Evolutionary conservation across 371 early-diverging fungal genomes (phyloP), one percentile per base, ranked within the genome.

Genomic region (Mortierella sp.): DNA sequence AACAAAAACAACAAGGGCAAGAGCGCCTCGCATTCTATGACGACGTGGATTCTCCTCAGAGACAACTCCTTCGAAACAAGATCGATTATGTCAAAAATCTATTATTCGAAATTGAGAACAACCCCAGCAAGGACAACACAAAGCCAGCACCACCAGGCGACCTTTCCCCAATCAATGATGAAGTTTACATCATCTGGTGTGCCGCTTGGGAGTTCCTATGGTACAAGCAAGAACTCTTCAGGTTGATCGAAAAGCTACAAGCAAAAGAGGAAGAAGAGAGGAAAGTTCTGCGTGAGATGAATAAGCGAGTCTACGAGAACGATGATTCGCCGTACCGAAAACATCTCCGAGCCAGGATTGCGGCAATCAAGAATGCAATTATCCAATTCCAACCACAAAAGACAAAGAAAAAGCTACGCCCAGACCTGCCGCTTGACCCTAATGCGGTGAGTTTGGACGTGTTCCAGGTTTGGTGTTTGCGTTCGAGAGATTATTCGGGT

Each of bases 391-490:
- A 55, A 0, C 58, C 32, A 4, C 58, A 8, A 23, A 31, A 34
- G 35, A 23, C 2, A 0, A 13, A 1, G 15, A 22, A 9, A 17
- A 34, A 57, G 32, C 2, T 8, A 34, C 12, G 31, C 13, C 37
- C 58, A 1, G 60, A 13, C 22, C 17, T 59, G 23, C 42, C 60
- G 4, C 1, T 9, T 1, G 26, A 42, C 22, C 26, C 60, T 15
- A 9, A 35, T 22, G 35, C 12, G 23, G 26, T 59, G 4, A 42
- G 42, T 12, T 23, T 59, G 3, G 60, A 59, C 9, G 26, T 42
- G 26, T 59, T 59, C 8, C 23, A 40, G 60, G 26, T 59, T 26
- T 59, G 60, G 60, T 59, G 60, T 59, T n/a, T 59, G 13, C 60
- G 17, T 4, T 31, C 57, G 32, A 28, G 9, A 8, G 35, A 28